Evolutionary conservation across 345 rosid species (phyloP).

Genomic region (Euphorbia lathyris): DNA sequence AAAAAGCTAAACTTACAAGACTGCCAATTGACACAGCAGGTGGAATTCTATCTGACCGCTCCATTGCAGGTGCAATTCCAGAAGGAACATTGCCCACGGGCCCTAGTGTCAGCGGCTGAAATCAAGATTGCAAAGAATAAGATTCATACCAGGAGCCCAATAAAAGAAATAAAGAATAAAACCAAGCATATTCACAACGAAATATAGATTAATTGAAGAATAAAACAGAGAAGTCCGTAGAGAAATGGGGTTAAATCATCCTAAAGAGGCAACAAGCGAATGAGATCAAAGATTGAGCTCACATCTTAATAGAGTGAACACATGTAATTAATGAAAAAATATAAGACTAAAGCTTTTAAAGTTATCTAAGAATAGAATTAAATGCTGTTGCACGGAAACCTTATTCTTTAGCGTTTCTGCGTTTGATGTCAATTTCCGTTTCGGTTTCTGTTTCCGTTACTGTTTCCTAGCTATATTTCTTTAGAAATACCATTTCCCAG

Average conservation of each 20-base stretch:
- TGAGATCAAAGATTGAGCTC: background rate
- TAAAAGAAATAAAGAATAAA: background rate
- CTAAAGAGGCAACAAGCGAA: background rate
- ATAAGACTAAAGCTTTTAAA: background rate
- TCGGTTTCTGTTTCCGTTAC: no score
- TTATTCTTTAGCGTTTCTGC: no score
- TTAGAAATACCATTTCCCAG: no score
- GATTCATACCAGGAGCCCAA: conserved; percentile 3
- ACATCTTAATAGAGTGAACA: background rate
- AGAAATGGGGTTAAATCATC: background rate
- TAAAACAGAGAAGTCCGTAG: background rate
- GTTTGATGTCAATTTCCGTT: no score
- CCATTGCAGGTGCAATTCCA: conserved; percentile 34
- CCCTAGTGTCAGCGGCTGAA: conserved; percentile 49
- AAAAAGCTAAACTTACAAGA: conserved; percentile 32
- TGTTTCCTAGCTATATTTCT: no score
- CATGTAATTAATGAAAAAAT: background rate
- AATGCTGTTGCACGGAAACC: no score
- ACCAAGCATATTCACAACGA: background rate
- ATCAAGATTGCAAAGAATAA: conserved; percentile 3
- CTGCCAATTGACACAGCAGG: conserved; percentile 35
- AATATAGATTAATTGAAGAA: background rate
- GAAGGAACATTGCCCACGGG: conserved; percentile 35
- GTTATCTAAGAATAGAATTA: background rate
- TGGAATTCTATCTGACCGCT: conserved; percentile 41